Conservation (phyloP, 306 rosid species). For the Sphenostylis stenocarpa region DNA sequence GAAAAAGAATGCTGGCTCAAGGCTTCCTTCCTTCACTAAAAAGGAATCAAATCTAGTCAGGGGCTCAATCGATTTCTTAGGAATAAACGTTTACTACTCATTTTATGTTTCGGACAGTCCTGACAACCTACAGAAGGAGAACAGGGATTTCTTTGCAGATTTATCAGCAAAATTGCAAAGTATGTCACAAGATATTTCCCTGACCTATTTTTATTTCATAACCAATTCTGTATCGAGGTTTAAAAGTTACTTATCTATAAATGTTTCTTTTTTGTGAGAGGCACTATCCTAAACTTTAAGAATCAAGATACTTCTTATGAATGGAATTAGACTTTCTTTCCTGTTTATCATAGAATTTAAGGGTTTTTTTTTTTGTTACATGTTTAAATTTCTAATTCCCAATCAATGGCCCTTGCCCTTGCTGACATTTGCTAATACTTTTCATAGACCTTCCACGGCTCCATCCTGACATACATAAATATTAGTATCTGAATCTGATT, state of each 20-base stretch:
- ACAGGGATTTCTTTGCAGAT: conserved; percentile 19
- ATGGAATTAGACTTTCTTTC: background rate
- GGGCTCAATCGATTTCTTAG: conserved; percentile 61
- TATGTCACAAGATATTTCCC: conserved; percentile 12
- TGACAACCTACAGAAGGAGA: background rate
- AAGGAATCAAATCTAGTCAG: conserved; percentile 49
- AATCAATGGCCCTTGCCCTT: background rate
- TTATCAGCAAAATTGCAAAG: background rate
- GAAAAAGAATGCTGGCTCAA: conserved; percentile 57
- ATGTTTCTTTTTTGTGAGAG: background rate
- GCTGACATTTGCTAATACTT: background rate
- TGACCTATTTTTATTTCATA: background rate
- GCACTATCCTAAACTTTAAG: background rate
- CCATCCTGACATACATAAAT: background rate
- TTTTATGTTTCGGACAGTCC: conserved; percentile 28
- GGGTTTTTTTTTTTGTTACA: too few relatives aligned
- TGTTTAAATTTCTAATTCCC: background rate
- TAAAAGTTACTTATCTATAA: background rate
- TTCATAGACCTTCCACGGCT: background rate
- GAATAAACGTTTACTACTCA: conserved; percentile 44
- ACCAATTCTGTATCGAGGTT: background rate
- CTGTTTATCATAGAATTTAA: background rate
- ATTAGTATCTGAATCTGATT: background rate
- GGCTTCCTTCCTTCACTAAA: conserved; percentile 54
- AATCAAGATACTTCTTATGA: background rate